Evolutionary conservation across 257 asterid genomes (phyloP).

Genomic region (Leonotis leonurus): DNA sequence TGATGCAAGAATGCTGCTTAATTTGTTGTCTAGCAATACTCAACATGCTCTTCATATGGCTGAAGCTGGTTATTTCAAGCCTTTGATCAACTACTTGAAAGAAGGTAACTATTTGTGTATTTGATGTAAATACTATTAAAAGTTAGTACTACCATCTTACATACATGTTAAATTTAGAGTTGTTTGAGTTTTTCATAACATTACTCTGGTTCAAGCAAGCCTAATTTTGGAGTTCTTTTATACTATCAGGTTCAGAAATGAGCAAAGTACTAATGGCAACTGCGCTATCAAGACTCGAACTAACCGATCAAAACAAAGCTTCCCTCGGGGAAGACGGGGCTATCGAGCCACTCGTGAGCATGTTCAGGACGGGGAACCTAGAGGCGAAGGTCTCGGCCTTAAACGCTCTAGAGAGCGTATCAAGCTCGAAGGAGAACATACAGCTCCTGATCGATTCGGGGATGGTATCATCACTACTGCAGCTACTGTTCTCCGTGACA

Average conservation of each 20-base stretch:
- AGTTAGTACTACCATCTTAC: too few relatives aligned
- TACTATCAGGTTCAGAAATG: constrained; percentile 65
- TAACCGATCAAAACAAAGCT: constrained; percentile 60
- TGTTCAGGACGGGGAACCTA: constrained; percentile 73
- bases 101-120: constrained; percentile 36
- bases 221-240: background rate
- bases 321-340: constrained; percentile 67
- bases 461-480: constrained; percentile 47
- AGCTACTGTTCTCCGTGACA: constrained; percentile 91
- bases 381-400: constrained; percentile 73
- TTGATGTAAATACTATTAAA: too few relatives aligned
- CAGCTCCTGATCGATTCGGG: constrained; percentile 49
- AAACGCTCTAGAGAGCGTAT: constrained; percentile 54
- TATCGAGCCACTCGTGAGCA: constrained; percentile 54
- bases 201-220: background rate
- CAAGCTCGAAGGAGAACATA: constrained; percentile 46
- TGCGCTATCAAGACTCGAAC: constrained; percentile 65
- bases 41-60: constrained; percentile 93
- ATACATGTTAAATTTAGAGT: too few relatives aligned
- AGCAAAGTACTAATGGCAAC: constrained; percentile 83
- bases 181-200: too few relatives aligned
- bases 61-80: constrained; percentile 90
- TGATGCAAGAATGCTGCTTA: constrained; percentile 51
- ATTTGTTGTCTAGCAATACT: constrained; percentile 55
- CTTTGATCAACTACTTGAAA: constrained; percentile 56